Base-by-base conservation (phyloP, 2,329 filamentous ascomycete genomes). In the Xylariomycetidae sp. region DNA sequence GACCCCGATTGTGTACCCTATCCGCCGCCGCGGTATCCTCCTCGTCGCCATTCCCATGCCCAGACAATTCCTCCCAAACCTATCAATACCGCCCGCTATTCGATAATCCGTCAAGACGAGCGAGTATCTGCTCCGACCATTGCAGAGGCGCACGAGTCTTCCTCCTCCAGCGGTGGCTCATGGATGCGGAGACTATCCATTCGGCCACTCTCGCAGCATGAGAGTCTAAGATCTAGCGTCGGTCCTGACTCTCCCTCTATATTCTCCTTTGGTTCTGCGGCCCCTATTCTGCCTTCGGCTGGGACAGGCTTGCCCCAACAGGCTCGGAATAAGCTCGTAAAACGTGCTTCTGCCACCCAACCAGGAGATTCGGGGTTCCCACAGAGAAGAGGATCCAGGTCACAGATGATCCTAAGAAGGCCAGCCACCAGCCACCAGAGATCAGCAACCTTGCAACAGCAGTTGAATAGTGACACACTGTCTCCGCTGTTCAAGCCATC, bases 351-450 rank as follows among this genome's bases (percentile, higher is more conserved):
- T 3, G 76, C 81, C 14, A 62, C 67, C 29, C 69, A 70, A 43
- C 61, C 61, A 32, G 52, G 64, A 32, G 61, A 63, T 40, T 54
- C 65, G 29, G 61, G 67, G 5, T 53, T 63, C 26, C 44, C 63
- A 19, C 53, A 61, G 19, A 63, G 67, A 37, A 67, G 65, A 38
- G 65, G 70, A 42, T 68, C 78, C 19, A 75, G 64, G 43, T 72
- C 78, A 29, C 75, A 82, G 49, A 65, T 83, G 40, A 77, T 74
- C 15, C 69, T 89, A 38, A 76, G 81, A 38, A 69, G 84, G 47
- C 85, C 85, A 32, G 82, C 82, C 28, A 89, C 85, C 13, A 88
- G 84, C 56, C 83, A 88, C 52, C 82, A 89, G 54, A 72, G 85
- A 48, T 83, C 81, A 28, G 78, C 76, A 20, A 85, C 81, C 1